Percentiles rank a stretch among this genome's conserved stretches.
These are phyloP conservation scores for Citrullus mucosospermus DNA, from an alignment of 306 rosid species.

Conservation along the genomic window DNA sequence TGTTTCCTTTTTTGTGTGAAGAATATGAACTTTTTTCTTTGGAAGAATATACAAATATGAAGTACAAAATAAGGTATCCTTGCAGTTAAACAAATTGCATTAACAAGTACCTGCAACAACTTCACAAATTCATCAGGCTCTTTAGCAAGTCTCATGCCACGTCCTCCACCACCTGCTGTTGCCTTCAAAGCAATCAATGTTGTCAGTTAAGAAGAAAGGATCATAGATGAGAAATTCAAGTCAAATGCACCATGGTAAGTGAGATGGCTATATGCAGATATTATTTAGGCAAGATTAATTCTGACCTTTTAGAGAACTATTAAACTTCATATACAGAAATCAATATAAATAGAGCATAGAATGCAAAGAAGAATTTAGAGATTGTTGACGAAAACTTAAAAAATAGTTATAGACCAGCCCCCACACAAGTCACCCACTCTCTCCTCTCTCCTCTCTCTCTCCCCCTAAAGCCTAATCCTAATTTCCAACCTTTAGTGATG, in stretches of 20 bases:
- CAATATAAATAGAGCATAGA: not conserved
- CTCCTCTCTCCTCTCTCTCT: too few relatives aligned
- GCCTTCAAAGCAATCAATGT: slow-evolving; percentile 44
- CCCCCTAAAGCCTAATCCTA: too few relatives aligned
- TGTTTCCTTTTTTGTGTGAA: not conserved
- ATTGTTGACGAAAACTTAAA: not conserved
- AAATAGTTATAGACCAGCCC: too few relatives aligned
- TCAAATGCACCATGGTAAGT: not conserved
- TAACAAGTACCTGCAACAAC: slow-evolving; percentile 65
- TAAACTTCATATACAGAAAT: not conserved
- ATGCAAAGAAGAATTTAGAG: not conserved
- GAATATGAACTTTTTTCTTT: not conserved
- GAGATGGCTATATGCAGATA: not conserved
- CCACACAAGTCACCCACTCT: too few relatives aligned
- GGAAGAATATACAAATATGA: not conserved
- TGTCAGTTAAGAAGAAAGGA: slow-evolving; percentile 20
- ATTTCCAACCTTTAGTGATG: too few relatives aligned
- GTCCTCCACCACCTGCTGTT: slow-evolving; percentile 99
- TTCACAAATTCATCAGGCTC: slow-evolving; percentile 93
- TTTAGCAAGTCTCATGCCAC: slow-evolving; percentile 99
- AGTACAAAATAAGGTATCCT: not conserved
- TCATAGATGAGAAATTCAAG: slow-evolving; percentile 5
- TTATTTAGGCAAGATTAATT: not conserved
- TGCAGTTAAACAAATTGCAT: not conserved
- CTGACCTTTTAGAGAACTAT: not conserved